phyloP scores from a whole-genome alignment of 805 yeast species.

The Blastobotrys parvus region DNA sequence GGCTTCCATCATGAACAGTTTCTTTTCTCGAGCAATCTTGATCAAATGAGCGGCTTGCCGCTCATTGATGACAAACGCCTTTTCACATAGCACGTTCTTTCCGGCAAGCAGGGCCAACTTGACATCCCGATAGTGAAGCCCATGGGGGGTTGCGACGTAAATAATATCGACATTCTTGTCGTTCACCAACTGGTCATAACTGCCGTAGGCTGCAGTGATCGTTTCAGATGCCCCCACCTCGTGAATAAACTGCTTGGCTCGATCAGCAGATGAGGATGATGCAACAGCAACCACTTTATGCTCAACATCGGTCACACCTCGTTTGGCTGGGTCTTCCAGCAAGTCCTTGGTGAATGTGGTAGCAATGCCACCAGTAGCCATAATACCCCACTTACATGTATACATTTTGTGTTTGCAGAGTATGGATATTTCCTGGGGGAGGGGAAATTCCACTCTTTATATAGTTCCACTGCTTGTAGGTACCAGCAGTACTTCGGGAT shows the following conservation, averaged over 20 bases:
- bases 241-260: slow-evolving; percentile 19
- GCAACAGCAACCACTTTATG: slow-evolving; percentile 24
- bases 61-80: slow-evolving; percentile 43
- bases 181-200: slow-evolving; percentile 37
- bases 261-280: slow-evolving; percentile 18
- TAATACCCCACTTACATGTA: slow-evolving; percentile 21
- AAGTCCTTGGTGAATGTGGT: slow-evolving; percentile 22
- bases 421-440: no score
- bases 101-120: slow-evolving; percentile 36
- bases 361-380: slow-evolving; percentile 26
- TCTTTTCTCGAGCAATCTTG: slow-evolving; percentile 36
- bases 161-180: slow-evolving; percentile 39
- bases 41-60: slow-evolving; percentile 36
- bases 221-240: slow-evolving; percentile 12
- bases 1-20: slow-evolving; percentile 48
- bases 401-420: slow-evolving; percentile 13
- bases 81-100: slow-evolving; percentile 47
- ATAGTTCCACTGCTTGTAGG: no score
- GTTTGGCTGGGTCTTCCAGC: slow-evolving; percentile 15
- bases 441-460: no score
- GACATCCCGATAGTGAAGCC: slow-evolving; percentile 40
- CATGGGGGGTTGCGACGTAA: slow-evolving; percentile 50
- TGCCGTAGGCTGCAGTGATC: slow-evolving; percentile 13
- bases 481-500: no score
- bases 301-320: slow-evolving; percentile 21